Evolutionary conservation across 2,329 filamentous ascomycete genomes (phyloP).

Genomic region (Diaporthe vaccinii): DNA sequence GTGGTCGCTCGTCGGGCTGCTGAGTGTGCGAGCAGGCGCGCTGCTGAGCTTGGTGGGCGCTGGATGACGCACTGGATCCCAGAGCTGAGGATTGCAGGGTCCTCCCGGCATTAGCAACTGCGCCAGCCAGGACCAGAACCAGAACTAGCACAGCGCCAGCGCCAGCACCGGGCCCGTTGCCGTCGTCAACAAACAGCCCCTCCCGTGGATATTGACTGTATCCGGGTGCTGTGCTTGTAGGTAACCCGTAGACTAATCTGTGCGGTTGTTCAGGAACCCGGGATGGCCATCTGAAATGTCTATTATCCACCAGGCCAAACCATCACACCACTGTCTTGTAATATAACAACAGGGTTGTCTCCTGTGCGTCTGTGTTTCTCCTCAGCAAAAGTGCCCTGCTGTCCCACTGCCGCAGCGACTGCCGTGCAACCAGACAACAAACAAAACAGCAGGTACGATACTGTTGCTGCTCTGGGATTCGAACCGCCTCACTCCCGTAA

Average conservation of each 20-base stretch:
- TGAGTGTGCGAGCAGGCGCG: neutral
- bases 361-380: neutral
- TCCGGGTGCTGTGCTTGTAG: neutral
- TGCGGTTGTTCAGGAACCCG: neutral
- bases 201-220: neutral
- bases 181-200: slow-evolving; percentile 27
- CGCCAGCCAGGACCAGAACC: slow-evolving; percentile 17
- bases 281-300: neutral
- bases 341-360: slow-evolving; percentile 24
- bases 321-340: neutral
- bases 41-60: neutral
- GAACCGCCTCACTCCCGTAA: neutral
- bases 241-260: neutral
- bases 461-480: neutral
- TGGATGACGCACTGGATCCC: slow-evolving; percentile 26
- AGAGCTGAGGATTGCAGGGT: slow-evolving; percentile 13
- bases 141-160: neutral
- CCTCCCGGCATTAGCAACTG: neutral
- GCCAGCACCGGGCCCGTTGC: slow-evolving; percentile 18
- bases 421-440: slow-evolving; percentile 30
- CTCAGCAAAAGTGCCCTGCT: neutral
- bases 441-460: neutral
- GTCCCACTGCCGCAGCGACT: neutral
- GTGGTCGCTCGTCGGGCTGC: neutral
- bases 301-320: neutral